Base-by-base conservation (phyloP, 2,329 filamentous ascomycete species). In the Decorospora gaudefroyi region DNA sequence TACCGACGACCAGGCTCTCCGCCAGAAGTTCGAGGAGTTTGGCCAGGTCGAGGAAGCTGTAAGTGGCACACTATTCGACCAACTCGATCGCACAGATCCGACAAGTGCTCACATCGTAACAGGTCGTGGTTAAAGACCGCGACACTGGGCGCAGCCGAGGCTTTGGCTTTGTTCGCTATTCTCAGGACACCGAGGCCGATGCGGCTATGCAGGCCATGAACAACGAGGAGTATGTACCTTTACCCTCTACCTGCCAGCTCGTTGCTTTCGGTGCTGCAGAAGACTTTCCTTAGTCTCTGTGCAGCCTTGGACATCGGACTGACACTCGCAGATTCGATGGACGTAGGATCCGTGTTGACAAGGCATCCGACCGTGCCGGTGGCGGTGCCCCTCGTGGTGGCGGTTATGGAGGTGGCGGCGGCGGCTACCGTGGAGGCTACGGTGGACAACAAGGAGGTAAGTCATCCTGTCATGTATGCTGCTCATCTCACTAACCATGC, bases 121-220 rank as follows among this genome's bases (percentile, higher is more conserved):
- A 97, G 92, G 88, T 96, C 53, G 92, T 99, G 59, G 91, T 97
- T 65, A 97, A 96, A 78, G 92, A 99, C 73, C 89, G 91, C 66
- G 92, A 97, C 70, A 96, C 92, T 66, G 88, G 90, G 64, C 90
- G 92, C 72, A 96, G 91, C 79, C 89, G 93, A 72, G 93, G 93
- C 49, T 99, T 97, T 72, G 93, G 93, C 33, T 97, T 97, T 72
- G 92, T 99, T 54, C 88, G 91, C 62, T 99, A 92, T 75, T 76
- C 82, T 37, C 83, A 84, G 55, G 88, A 91, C 55, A 74, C 78
- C 31, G 87, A 91, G 72, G 88, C 89, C 51, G 84, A 90, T 65
- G 79, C 80, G 57, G 89, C 89, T 29, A 92, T 92, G 70, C 72
- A 78, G 31, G 76, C 77, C 55, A 91, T 93, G 88, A 92, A 93